Percentiles rank a stretch among this genome's conserved stretches.
Evolutionary conservation across 2,329 filamentous ascomycete genomes (phyloP).

Genomic region (Ceratocystis cubensis): DNA sequence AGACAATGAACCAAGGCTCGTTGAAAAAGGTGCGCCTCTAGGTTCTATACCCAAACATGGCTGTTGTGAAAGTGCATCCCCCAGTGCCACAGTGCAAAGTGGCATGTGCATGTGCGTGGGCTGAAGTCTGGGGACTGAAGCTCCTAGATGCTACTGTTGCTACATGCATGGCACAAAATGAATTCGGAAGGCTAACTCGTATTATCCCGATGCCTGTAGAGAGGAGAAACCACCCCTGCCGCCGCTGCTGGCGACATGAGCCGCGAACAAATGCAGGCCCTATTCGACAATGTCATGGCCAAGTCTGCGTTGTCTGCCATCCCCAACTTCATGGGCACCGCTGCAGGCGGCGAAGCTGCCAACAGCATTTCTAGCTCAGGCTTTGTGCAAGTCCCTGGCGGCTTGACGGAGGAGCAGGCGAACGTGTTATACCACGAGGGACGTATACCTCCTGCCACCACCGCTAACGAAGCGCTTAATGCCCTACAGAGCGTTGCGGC

Average conservation of each 20-base stretch:
- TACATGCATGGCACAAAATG: background rate
- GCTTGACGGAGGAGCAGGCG: constrained; percentile 34
- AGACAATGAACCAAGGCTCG: constrained; percentile 24
- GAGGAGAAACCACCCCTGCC: background rate
- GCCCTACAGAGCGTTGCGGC: constrained; percentile 21
- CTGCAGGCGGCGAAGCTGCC: background rate
- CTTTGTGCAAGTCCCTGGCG: constrained; percentile 25
- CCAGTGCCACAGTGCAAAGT: no score
- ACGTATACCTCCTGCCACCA: constrained; percentile 29
- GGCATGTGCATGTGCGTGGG: background rate
- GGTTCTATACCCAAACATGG: background rate
- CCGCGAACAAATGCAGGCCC: constrained; percentile 13
- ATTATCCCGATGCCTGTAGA: background rate
- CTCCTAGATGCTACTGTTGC: background rate
- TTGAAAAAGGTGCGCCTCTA: constrained; percentile 18
- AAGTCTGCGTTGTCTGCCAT: constrained; percentile 19
- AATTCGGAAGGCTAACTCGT: background rate
- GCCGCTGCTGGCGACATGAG: background rate
- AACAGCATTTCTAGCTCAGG: constrained; percentile 8
- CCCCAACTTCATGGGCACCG: constrained; percentile 3
- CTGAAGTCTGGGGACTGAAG: background rate
- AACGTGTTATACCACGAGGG: constrained; percentile 34
- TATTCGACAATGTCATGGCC: constrained; percentile 21
- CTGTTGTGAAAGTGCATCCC: background rate
- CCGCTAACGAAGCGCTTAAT: constrained; percentile 19